These are phyloP conservation scores for Olyra latifolia DNA, from an alignment of 176 grass and related monocot genomes.

Conservation along the genomic window DNA sequence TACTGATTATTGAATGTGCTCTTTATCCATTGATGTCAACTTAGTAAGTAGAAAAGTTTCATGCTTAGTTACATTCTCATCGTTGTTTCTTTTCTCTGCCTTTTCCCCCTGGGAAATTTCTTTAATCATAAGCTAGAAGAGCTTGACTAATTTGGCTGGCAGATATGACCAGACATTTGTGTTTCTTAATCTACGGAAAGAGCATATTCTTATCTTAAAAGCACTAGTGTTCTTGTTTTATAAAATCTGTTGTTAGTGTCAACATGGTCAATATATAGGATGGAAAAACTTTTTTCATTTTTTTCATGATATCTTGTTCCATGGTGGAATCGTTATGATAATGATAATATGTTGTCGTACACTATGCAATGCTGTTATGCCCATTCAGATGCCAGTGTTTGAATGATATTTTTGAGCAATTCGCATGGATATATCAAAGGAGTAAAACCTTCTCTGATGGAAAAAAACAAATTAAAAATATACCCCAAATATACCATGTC, in stretches of 20 bases:
- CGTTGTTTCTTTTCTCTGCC: neutral
- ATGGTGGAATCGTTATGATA: neutral
- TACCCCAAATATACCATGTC: neutral
- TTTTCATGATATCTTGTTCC: neutral
- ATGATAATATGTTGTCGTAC: neutral
- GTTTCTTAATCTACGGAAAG: neutral
- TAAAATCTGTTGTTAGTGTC: no score
- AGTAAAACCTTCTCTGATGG: neutral
- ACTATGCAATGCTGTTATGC: neutral
- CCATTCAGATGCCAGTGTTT: neutral
- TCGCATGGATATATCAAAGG: neutral
- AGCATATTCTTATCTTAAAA: neutral
- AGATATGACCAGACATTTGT: neutral
- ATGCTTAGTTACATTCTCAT: neutral
- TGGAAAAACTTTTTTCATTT: neutral
- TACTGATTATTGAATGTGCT: neutral
- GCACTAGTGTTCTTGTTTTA: neutral
- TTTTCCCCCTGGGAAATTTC: neutral
- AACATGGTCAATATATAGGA: no score
- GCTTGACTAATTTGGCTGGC: neutral
- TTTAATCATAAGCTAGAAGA: neutral
- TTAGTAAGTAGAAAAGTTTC: neutral
- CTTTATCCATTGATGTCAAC: neutral
- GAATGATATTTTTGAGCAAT: neutral
- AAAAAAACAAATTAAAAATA: neutral